phyloP scores from a whole-genome alignment of 2,329 filamentous ascomycete genomes.

The Massarina eburnea region DNA sequence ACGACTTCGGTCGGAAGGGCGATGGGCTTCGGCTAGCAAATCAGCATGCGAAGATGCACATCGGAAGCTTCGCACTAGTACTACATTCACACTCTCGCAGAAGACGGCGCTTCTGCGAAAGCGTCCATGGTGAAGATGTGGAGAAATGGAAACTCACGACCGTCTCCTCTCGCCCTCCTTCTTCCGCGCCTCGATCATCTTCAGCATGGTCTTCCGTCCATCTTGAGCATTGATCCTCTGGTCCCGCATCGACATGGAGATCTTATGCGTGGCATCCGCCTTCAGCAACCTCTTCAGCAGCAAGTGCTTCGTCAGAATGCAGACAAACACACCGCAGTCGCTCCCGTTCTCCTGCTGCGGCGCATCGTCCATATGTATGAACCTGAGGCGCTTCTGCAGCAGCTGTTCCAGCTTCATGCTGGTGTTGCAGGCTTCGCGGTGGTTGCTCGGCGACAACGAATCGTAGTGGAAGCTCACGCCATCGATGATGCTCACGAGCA shows the following conservation, averaged over 20 bases:
- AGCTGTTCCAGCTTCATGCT: conserved; percentile 70
- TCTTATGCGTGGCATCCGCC: conserved; percentile 79
- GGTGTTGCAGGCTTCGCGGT: conserved; percentile 69
- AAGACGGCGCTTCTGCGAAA: too few relatives aligned
- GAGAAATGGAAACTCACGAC: conserved; percentile 70
- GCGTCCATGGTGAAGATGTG: too few relatives aligned
- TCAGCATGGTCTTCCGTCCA: conserved; percentile 86
- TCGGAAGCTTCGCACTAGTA: background rate
- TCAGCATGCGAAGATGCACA: background rate
- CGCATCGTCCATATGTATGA: conserved; percentile 79
- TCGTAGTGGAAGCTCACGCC: conserved; percentile 97
- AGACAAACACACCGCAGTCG: conserved; percentile 96
- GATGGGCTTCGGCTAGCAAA: conserved; percentile 35
- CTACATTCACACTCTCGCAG: background rate
- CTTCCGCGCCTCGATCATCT: conserved; percentile 81
- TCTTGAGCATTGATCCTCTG: conserved; percentile 79
- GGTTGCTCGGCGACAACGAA: conserved; percentile 75
- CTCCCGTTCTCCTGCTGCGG: conserved; percentile 90
- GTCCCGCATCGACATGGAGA: conserved; percentile 90
- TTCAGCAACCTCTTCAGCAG: conserved; percentile 79
- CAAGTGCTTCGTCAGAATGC: conserved; percentile 92
- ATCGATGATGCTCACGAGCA: conserved; percentile 86
- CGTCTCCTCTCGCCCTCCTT: conserved; percentile 84
- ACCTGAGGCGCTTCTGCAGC: conserved; percentile 67
- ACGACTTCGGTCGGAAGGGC: conserved; percentile 32